A percentile compares a stretch with the other conserved stretches of the same genome.
Conservation (phyloP, 2,329 filamentous ascomycete species). For the Fusarium sp. region DNA sequence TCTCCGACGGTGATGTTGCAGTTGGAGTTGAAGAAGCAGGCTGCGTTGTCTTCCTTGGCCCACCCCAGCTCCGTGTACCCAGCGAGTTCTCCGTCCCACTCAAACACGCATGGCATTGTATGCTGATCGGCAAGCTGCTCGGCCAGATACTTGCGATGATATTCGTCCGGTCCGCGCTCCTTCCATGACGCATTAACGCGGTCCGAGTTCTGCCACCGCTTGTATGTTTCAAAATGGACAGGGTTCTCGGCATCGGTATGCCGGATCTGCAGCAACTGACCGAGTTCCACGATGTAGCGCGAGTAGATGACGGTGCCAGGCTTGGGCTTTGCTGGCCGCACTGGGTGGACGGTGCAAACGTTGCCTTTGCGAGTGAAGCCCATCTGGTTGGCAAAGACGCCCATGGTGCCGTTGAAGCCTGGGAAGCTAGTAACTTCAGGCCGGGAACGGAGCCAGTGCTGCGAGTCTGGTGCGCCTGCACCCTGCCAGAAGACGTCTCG, state of each 20-base stretch:
- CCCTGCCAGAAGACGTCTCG: slow-evolving; percentile 44
- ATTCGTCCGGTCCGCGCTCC: slow-evolving; percentile 44
- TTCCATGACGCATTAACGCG: slow-evolving; percentile 44
- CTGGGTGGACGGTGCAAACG: slow-evolving; percentile 45
- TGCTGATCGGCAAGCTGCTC: slow-evolving; percentile 42
- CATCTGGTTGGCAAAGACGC: slow-evolving; percentile 41
- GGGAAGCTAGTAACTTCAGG: slow-evolving; percentile 42
- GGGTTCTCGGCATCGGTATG: slow-evolving; percentile 44
- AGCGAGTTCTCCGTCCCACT: slow-evolving; percentile 44
- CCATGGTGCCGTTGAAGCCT: slow-evolving; percentile 40
- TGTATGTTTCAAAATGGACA: slow-evolving; percentile 40
- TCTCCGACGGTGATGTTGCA: slow-evolving; percentile 45
- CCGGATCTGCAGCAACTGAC: slow-evolving; percentile 35
- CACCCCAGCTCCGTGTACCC: slow-evolving; percentile 45
- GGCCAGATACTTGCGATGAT: slow-evolving; percentile 42
- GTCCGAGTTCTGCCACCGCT: slow-evolving; percentile 45
- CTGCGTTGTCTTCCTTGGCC: slow-evolving; percentile 45
- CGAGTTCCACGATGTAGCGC: slow-evolving; percentile 43
- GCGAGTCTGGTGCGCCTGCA: slow-evolving; percentile 42
- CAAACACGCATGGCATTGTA: slow-evolving; percentile 46
- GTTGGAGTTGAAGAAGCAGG: slow-evolving; percentile 43
- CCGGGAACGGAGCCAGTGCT: slow-evolving; percentile 40
- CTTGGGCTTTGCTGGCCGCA: slow-evolving; percentile 41
- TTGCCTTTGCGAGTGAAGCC: slow-evolving; percentile 45
- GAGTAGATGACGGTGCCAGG: slow-evolving; percentile 43